Percentiles rank a stretch among this genome's conserved stretches.
Evolutionary conservation across 768 basidiomycete genomes (phyloP).

Genomic region (Lactarius psammicola): DNA sequence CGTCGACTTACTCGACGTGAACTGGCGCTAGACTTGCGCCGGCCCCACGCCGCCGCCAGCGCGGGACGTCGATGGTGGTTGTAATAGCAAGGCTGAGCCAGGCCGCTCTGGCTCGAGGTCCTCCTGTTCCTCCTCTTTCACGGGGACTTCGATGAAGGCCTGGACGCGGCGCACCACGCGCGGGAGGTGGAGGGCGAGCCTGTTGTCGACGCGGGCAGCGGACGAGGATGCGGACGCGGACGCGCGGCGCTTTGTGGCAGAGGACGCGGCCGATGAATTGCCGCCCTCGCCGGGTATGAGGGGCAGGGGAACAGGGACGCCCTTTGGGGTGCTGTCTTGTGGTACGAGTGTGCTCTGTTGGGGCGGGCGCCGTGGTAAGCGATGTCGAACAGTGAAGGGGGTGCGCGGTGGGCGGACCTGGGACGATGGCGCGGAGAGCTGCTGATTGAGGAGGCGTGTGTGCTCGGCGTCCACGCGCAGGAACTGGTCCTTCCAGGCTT

Average conservation of each 20-base stretch:
- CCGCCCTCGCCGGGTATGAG: background rate
- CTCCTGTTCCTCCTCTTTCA: conserved; percentile 62
- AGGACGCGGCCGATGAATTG: conserved; percentile 29
- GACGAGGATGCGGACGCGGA: conserved; percentile 28
- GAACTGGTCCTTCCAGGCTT: conserved; percentile 81
- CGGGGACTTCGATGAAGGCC: conserved; percentile 54
- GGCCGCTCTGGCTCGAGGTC: conserved; percentile 34
- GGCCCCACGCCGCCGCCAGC: conserved; percentile 29
- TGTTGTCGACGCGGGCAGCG: conserved; percentile 15
- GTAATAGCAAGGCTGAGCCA: background rate
- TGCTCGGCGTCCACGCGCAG: conserved; percentile 70
- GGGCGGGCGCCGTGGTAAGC: conserved; percentile 4
- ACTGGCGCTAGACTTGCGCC: conserved; percentile 34
- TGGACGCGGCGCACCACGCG: conserved; percentile 62
- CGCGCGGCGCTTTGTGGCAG: conserved; percentile 26
- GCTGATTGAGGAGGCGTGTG: conserved; percentile 51
- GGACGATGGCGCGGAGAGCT: conserved; percentile 38
- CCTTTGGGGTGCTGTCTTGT: conserved; percentile 30
- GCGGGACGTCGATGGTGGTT: background rate
- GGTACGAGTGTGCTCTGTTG: conserved; percentile 26
- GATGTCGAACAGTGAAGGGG: background rate
- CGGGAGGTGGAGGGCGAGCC: conserved; percentile 28
- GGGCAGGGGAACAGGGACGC: conserved; percentile 12
- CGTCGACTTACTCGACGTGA: conserved; percentile 24
- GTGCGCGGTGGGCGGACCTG: conserved; percentile 10